Conservation (phyloP, 192 early-diverging fungal species). For the Umbelopsis vinacea region DNA sequence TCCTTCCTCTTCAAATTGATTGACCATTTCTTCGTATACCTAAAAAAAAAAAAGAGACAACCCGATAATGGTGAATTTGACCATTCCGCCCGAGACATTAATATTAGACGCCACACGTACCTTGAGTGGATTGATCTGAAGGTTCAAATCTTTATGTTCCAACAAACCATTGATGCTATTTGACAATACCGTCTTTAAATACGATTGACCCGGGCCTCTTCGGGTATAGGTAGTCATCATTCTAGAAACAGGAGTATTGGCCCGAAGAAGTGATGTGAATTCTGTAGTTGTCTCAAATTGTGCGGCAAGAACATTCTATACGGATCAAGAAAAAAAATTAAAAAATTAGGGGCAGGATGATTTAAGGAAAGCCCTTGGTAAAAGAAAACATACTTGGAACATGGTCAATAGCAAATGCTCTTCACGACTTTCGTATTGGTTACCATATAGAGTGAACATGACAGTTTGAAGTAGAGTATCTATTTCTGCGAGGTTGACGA, state of each 20-base stretch:
- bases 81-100: background rate
- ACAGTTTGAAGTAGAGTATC: slow-evolving; percentile 93
- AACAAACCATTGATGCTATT: slow-evolving; percentile 81
- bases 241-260: slow-evolving; percentile 96
- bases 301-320: slow-evolving; percentile 76
- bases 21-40: slow-evolving; percentile 85
- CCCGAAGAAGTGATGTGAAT: slow-evolving; percentile 91
- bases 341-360: slow-evolving; percentile 21
- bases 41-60: slow-evolving; percentile 3
- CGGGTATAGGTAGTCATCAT: slow-evolving; percentile 99
- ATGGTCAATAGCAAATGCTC: slow-evolving; percentile 94
- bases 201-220: slow-evolving; percentile 91
- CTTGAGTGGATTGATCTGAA: slow-evolving; percentile 96
- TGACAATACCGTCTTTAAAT: slow-evolving; percentile 85
- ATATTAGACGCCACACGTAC: slow-evolving; percentile 29
- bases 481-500: slow-evolving; percentile 88
- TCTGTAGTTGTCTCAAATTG: slow-evolving; percentile 92
- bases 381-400: slow-evolving; percentile 78
- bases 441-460: slow-evolving; percentile 96
- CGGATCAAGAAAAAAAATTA: background rate
- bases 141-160: slow-evolving; percentile 79
- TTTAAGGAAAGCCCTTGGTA: background rate
- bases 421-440: slow-evolving; percentile 96
- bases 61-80: background rate
- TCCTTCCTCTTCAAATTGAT: slow-evolving; percentile 71